Conservation (phyloP, 2,329 filamentous ascomycete genomes). For the Penicillium palitans region DNA sequence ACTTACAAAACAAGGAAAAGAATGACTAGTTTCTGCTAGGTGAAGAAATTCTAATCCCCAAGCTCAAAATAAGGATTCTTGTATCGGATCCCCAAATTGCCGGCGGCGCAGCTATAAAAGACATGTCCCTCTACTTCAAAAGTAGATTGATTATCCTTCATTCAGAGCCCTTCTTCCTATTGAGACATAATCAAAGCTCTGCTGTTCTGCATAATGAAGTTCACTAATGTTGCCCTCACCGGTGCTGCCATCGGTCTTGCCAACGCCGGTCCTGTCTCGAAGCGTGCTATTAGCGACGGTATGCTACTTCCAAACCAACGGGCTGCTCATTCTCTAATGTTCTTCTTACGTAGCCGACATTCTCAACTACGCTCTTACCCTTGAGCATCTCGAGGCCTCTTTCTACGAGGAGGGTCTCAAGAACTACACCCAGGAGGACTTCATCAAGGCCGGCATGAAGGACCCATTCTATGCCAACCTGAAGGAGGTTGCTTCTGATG, state of each 20-base stretch:
- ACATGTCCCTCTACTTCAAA: neutral
- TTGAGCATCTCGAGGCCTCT: slow-evolving; percentile 60
- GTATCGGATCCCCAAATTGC: neutral
- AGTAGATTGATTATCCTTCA: neutral
- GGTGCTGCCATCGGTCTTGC: slow-evolving; percentile 1
- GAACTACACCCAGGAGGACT: slow-evolving; percentile 58
- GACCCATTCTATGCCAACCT: slow-evolving; percentile 59
- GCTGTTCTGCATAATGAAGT: slow-evolving; percentile 8
- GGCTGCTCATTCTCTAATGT: neutral
- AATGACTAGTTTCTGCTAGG: neutral
- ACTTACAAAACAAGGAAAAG: neutral
- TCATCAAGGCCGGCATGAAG: slow-evolving; percentile 54
- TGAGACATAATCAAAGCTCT: neutral
- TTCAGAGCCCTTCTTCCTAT: neutral
- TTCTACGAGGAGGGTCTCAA: slow-evolving; percentile 63
- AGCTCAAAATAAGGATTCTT: neutral
- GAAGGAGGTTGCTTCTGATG: slow-evolving; percentile 57
- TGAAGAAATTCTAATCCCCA: neutral
- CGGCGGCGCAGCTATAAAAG: neutral
- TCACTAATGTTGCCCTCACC: slow-evolving; percentile 14
- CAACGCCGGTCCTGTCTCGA: slow-evolving; percentile 12
- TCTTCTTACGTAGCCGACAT: slow-evolving; percentile 16
- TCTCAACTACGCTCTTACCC: slow-evolving; percentile 32
- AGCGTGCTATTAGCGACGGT: slow-evolving; percentile 17
- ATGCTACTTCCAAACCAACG: neutral